A percentile compares a stretch with the other conserved stretches of the same genome.
These are phyloP conservation scores for Cystobasidium slooffiae DNA, from an alignment of 1,284 basidiomycete species.

Conservation along the genomic window DNA sequence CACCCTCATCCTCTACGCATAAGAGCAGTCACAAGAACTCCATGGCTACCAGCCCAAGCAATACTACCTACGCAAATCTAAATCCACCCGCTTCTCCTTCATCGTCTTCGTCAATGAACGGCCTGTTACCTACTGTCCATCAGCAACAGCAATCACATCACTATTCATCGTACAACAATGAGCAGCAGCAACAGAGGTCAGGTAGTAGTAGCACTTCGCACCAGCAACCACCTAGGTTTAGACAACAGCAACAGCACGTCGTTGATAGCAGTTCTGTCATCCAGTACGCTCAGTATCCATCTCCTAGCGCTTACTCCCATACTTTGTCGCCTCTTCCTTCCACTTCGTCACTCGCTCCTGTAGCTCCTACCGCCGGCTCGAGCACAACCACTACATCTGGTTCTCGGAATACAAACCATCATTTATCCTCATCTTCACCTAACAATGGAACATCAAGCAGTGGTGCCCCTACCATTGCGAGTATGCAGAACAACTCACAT, in stretches of 20 bases:
- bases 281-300: slow-evolving; percentile 3
- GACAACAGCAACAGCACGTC: slow-evolving; percentile 6
- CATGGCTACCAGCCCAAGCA: background rate
- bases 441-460: background rate
- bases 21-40: background rate
- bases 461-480: background rate
- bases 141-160: background rate
- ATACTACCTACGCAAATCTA: background rate
- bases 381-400: background rate
- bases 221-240: slow-evolving; percentile 15
- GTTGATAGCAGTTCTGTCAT: background rate
- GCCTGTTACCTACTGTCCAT: background rate
- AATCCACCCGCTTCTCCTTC: background rate
- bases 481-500: slow-evolving; percentile 8
- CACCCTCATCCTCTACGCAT: slow-evolving; percentile 2
- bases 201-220: background rate
- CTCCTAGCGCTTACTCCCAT: background rate
- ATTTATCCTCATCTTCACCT: background rate
- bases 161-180: slow-evolving; percentile 2
- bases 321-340: slow-evolving; percentile 6
- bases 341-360: background rate
- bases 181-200: slow-evolving; percentile 1
- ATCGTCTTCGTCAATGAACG: background rate
- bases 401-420: too few relatives aligned
- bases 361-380: background rate